A percentile compares a stretch with the other conserved stretches of the same genome.
Conservation (phyloP, 257 asterid species). For the Capsicum pubescens region DNA sequence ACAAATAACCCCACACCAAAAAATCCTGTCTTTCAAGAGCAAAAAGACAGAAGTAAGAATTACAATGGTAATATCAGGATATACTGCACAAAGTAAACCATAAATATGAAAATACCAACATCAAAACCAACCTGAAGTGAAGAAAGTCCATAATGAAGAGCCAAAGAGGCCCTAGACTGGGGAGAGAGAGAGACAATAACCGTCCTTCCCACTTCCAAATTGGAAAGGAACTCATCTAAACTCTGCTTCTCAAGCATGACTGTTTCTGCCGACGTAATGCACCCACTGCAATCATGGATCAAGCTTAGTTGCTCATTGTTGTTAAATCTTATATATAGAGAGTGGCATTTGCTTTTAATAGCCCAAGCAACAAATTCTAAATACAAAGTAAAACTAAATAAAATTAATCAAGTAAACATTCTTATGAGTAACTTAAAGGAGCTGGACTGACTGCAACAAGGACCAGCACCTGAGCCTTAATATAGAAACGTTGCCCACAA, state of each 20-base stretch:
- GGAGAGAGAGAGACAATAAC: slow-evolving; percentile 89
- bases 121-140: slow-evolving; percentile 62
- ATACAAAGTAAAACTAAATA: not conserved
- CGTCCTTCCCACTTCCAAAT: slow-evolving; percentile 66
- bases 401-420: not conserved
- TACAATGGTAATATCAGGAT: not conserved
- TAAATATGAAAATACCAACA: slow-evolving; percentile 23
- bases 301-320: slow-evolving; percentile 25
- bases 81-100: slow-evolving; percentile 24
- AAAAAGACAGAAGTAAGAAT: slow-evolving; percentile 9
- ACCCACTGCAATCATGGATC: slow-evolving; percentile 70
- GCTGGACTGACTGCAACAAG: not conserved
- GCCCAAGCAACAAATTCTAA: not conserved
- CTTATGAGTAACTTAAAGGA: not conserved
- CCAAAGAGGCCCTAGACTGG: slow-evolving; percentile 96
- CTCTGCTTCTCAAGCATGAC: slow-evolving; percentile 99
- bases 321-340: not conserved
- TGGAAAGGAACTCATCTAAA: slow-evolving; percentile 81
- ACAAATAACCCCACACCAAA: not conserved
- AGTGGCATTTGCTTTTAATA: not conserved
- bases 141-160: slow-evolving; percentile 83
- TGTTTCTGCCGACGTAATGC: slow-evolving; percentile 97
- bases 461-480: not conserved
- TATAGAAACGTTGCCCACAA: not conserved
- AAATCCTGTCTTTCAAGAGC: not conserved